A percentile compares a stretch with the other conserved stretches of the same genome.
phyloP scores from a whole-genome alignment of 768 basidiomycete genomes.

The Leucogyrophana mollusca region DNA sequence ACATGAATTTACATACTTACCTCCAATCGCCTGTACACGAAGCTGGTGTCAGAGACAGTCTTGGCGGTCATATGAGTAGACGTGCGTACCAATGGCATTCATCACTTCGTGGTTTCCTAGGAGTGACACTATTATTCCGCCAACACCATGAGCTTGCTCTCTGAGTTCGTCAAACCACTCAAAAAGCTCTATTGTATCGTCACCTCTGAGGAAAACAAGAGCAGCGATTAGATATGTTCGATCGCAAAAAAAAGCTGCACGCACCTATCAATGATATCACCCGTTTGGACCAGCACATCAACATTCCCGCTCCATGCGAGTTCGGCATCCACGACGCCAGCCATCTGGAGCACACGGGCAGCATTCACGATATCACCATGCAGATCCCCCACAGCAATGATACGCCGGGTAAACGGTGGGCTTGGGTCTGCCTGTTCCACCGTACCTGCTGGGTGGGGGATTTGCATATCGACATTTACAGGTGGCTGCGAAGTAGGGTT shows the following conservation, averaged over 20 bases:
- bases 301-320: constrained; percentile 82
- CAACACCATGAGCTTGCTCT: constrained; percentile 62
- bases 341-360: constrained; percentile 74
- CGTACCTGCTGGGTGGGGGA: background rate
- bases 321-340: constrained; percentile 67
- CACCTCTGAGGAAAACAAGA: constrained; percentile 51
- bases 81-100: constrained; percentile 71
- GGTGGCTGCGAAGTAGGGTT: constrained; percentile 5
- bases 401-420: constrained; percentile 41
- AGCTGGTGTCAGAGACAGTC: constrained; percentile 5
- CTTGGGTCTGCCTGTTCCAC: constrained; percentile 18
- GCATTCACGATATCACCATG: constrained; percentile 89
- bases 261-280: constrained; percentile 92
- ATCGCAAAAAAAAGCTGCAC: constrained; percentile 14
- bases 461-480: constrained; percentile 7
- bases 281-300: constrained; percentile 91
- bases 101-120: constrained; percentile 98
- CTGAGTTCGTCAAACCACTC: constrained; percentile 82
- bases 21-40: constrained; percentile 75
- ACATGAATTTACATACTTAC: constrained; percentile 32
- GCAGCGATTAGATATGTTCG: constrained; percentile 7
- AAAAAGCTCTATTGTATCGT: constrained; percentile 87
- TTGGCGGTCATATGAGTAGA: constrained; percentile 2
- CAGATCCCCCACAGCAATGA: constrained; percentile 89
- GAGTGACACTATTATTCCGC: constrained; percentile 73